phyloP scores from a whole-genome alignment of 1,284 basidiomycete species.

The Xanthoconium separans region DNA sequence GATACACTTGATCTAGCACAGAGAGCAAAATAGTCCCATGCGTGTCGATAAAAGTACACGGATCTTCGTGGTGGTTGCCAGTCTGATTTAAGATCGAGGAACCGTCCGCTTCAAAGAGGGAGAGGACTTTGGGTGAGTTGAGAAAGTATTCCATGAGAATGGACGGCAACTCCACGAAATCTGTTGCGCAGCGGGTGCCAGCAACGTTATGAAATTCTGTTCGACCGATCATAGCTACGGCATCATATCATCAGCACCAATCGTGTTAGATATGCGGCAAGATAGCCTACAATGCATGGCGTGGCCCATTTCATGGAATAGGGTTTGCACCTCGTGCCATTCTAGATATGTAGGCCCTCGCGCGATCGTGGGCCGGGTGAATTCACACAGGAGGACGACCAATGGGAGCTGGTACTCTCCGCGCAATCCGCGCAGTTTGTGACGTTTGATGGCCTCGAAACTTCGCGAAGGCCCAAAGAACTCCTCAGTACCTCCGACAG shows the following conservation, averaged over 20 bases:
- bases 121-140: constrained; percentile 78
- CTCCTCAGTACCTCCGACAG: constrained; percentile 41
- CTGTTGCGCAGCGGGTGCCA: constrained; percentile 97
- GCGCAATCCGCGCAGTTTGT: constrained; percentile 54
- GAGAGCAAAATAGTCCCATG: constrained; percentile 93
- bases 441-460: constrained; percentile 62
- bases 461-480: constrained; percentile 45
- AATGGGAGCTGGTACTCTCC: constrained; percentile 87
- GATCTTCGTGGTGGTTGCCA: constrained; percentile 65
- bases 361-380: constrained; percentile 63
- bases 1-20: constrained; percentile 87
- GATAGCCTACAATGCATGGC: constrained; percentile 91
- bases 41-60: constrained; percentile 79
- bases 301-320: constrained; percentile 99
- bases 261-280: neutral
- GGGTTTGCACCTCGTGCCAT: constrained; percentile 94
- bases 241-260: constrained; percentile 16
- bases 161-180: constrained; percentile 97
- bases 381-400: constrained; percentile 91
- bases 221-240: constrained; percentile 91
- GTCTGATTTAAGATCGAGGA: constrained; percentile 43
- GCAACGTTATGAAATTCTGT: constrained; percentile 98
- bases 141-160: constrained; percentile 99
- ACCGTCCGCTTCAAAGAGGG: constrained; percentile 64
- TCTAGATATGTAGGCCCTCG: constrained; percentile 73